Evolutionary conservation across 2,329 filamentous ascomycete genomes (phyloP).

Genomic region (Emmonsiellopsis sp.): DNA sequence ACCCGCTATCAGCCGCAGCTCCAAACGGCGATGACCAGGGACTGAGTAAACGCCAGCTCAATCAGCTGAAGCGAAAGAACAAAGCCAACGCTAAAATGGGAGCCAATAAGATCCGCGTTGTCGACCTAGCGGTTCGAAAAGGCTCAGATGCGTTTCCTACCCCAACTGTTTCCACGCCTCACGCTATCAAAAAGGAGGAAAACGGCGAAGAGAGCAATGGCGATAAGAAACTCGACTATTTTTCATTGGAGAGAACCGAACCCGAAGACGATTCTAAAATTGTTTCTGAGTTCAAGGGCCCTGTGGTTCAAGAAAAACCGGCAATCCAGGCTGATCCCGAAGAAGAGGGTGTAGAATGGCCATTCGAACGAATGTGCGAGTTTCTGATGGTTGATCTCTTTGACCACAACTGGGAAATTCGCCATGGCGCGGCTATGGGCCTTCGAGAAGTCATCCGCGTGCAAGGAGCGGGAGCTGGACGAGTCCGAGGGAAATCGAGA

Average conservation of each 20-base stretch:
- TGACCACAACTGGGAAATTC: constrained; percentile 86
- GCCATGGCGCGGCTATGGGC: constrained; percentile 92
- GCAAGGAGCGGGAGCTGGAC: constrained; percentile 83
- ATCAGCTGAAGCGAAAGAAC: constrained; percentile 86
- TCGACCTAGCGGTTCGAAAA: constrained; percentile 68
- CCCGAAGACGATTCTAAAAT: constrained; percentile 86
- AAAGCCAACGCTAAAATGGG: constrained; percentile 85
- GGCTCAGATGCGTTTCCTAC: constrained; percentile 55
- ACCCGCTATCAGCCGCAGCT: constrained; percentile 24
- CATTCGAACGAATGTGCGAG: constrained; percentile 86
- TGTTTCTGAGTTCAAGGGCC: constrained; percentile 90
- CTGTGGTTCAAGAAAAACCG: constrained; percentile 70
- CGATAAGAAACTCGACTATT: constrained; percentile 67
- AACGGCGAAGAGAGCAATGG: constrained; percentile 50
- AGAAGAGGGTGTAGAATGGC: constrained; percentile 78
- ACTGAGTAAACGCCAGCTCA: constrained; percentile 86
- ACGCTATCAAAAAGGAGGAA: constrained; percentile 49
- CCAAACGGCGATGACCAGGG: constrained; percentile 55
- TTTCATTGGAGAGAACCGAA: constrained; percentile 71
- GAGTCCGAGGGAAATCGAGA: constrained; percentile 58
- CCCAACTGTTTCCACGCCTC: constrained; percentile 38
- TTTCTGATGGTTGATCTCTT: constrained; percentile 91
- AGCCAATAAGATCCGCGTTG: constrained; percentile 79
- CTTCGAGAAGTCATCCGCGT: constrained; percentile 82
- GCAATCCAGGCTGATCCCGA: constrained; percentile 70